phyloP scores from a whole-genome alignment of 2,329 filamentous ascomycete species.

The Trichoderma sp. region DNA sequence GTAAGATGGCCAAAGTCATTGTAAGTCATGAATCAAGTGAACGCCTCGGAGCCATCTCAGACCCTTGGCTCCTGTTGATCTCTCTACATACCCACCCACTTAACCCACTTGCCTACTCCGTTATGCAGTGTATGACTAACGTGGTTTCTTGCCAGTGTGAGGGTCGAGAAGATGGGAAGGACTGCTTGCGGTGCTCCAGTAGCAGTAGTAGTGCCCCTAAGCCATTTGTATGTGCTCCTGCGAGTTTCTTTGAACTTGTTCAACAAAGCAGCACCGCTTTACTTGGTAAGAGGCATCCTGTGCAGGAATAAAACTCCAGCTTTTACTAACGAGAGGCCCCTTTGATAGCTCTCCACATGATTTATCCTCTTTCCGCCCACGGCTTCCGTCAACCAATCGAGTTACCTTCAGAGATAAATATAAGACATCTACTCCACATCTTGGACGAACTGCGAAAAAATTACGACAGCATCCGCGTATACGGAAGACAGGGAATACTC shows the following conservation, averaged over 20 bases:
- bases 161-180: neutral
- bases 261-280: constrained; percentile 2
- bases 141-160: neutral
- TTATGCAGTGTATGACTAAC: neutral
- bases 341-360: neutral
- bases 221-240: constrained; percentile 15
- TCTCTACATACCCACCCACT: neutral
- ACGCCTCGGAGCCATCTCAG: neutral
- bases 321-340: neutral
- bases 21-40: neutral
- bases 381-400: neutral
- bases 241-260: constrained; percentile 14
- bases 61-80: neutral
- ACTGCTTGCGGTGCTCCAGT: neutral
- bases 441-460: neutral
- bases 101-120: neutral
- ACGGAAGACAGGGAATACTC: neutral
- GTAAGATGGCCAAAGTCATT: constrained; percentile 14
- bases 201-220: neutral
- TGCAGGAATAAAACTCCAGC: too few relatives aligned
- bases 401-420: neutral
- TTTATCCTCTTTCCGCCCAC: neutral
- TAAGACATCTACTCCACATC: neutral
- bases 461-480: neutral
- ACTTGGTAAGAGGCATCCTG: constrained; percentile 3